A percentile compares a stretch with the other conserved stretches of the same genome.
Evolutionary conservation across 257 asterid genomes (phyloP).

Genomic region (Primulina huaijiensis): DNA sequence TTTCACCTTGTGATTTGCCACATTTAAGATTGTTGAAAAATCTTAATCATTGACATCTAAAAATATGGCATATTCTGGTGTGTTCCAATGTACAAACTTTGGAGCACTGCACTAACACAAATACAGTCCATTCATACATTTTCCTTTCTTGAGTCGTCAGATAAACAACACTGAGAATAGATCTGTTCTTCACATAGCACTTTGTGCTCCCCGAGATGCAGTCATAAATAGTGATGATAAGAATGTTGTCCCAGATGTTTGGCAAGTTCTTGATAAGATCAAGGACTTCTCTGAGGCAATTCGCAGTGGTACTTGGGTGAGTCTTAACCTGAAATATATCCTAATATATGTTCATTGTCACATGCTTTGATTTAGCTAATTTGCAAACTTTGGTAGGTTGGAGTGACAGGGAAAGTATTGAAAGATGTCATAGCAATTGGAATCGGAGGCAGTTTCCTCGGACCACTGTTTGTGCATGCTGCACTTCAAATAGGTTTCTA

Average conservation of each 20-base stretch:
- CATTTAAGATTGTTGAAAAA: slow-evolving; percentile 11
- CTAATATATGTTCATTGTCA: slow-evolving; percentile 13
- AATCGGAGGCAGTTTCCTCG: slow-evolving; percentile 98
- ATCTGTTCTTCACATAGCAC: slow-evolving; percentile 95
- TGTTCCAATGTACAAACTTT: slow-evolving; percentile 9
- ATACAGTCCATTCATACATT: background rate
- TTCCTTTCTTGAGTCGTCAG: slow-evolving; percentile 41
- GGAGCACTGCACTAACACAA: slow-evolving; percentile 15
- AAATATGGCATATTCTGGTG: slow-evolving; percentile 9
- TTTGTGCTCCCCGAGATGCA: slow-evolving; percentile 87
- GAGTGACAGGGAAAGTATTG: slow-evolving; percentile 92
- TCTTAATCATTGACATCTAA: slow-evolving; percentile 3
- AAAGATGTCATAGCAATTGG: slow-evolving; percentile 91
- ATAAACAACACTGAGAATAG: slow-evolving; percentile 92
- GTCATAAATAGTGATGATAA: slow-evolving; percentile 83
- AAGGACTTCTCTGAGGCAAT: slow-evolving; percentile 79
- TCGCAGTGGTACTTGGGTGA: slow-evolving; percentile 99
- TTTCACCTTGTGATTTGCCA: slow-evolving; percentile 4
- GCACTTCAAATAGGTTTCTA: slow-evolving; percentile 92
- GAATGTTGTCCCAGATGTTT: slow-evolving; percentile 95
- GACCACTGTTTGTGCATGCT: slow-evolving; percentile 96
- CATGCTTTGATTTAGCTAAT: slow-evolving; percentile 19
- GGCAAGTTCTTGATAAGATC: slow-evolving; percentile 97
- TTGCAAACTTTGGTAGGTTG: slow-evolving; percentile 50
- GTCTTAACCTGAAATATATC: slow-evolving; percentile 18